Evolutionary conservation across 192 early-diverging fungal species (phyloP), one percentile per base, ranked within the genome.

Genomic region (Podila horticola): DNA sequence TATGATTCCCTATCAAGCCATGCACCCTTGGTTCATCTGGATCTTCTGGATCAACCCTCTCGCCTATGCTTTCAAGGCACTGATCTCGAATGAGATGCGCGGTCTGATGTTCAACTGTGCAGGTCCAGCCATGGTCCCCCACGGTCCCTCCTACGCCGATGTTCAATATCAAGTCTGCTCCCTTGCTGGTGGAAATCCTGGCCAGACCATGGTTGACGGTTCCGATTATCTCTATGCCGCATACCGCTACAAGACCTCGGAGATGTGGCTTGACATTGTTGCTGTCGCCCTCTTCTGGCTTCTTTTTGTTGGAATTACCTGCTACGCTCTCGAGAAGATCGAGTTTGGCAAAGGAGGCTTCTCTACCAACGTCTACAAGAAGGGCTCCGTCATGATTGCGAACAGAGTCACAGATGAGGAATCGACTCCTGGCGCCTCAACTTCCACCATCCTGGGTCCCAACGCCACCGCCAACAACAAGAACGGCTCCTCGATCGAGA

Each of bases 1-100:
- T 62, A 85, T 90, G 61, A 89, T 92, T 62, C 89, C 89, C 2
- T 85, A 86, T 45, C 69, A 70, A n/a, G 69, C 84, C 2, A 91
- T 92, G 89, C 84, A 90, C 33, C 87, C 90, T 29, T 90, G 88
- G 90, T 79, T 91, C 22, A 75, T 66, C 29, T 90, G 88, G 89
- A 84, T 91, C 49, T 90, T 83, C 72, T 92, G 87, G 87, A 88
- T 92, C 66, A 91, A 91, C 57, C 91, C 91, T 10, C 77, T 91
- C 17, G 75, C 86, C 3, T 92, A 91, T 58, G 88, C 84, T 1
- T 86, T 90, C 65, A 88, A 89, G 63, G 81, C 90, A 11, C 71
- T 92, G 5, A 74, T 92, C 48, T 86, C 87, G 12, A 92, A 92
- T 71, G 91, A 92, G 81, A 89, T 92, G 75, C 58, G 75, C 13